Evolutionary conservation across 169 alveolate genomes (phyloP).

Genomic region (Blepharisma undulans): DNA sequence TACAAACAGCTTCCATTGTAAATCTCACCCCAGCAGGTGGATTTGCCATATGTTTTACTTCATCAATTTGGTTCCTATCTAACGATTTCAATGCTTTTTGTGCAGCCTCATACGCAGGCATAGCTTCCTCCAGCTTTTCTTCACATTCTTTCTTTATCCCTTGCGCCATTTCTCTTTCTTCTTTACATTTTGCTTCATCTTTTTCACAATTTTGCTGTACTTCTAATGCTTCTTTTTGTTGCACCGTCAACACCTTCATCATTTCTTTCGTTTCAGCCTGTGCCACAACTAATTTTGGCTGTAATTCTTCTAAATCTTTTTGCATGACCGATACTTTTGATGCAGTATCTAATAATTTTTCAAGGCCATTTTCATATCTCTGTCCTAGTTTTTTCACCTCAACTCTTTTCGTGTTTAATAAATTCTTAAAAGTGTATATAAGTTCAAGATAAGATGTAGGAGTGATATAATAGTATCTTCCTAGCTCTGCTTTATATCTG

Average conservation of each 20-base stretch:
- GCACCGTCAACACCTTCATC: conserved; percentile 71
- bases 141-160: conserved; percentile 75
- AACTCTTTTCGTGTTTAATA: conserved; percentile 60
- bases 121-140: conserved; percentile 79
- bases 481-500: conserved; percentile 82
- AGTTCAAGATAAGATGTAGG: conserved; percentile 88
- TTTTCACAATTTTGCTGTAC: conserved; percentile 79
- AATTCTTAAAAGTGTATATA: conserved; percentile 77
- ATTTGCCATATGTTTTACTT: conserved; percentile 49
- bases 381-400: conserved; percentile 40
- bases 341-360: conserved; percentile 82
- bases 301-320: conserved; percentile 75
- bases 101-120: conserved; percentile 61
- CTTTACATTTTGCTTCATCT: conserved; percentile 74
- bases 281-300: conserved; percentile 79
- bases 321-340: conserved; percentile 77
- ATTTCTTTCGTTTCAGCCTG: conserved; percentile 83
- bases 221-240: conserved; percentile 84
- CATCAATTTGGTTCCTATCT: conserved; percentile 55
- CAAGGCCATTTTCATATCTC: conserved; percentile 85
- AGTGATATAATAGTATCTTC: conserved; percentile 89
- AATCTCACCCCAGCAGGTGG: conserved; percentile 70
- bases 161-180: conserved; percentile 73
- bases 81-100: conserved; percentile 48
- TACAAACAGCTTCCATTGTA: conserved; percentile 81